Percentiles rank a stretch among this genome's conserved stretches.
phyloP scores from a whole-genome alignment of 371 early-diverging fungal genomes.

The Mortierella sp. region DNA sequence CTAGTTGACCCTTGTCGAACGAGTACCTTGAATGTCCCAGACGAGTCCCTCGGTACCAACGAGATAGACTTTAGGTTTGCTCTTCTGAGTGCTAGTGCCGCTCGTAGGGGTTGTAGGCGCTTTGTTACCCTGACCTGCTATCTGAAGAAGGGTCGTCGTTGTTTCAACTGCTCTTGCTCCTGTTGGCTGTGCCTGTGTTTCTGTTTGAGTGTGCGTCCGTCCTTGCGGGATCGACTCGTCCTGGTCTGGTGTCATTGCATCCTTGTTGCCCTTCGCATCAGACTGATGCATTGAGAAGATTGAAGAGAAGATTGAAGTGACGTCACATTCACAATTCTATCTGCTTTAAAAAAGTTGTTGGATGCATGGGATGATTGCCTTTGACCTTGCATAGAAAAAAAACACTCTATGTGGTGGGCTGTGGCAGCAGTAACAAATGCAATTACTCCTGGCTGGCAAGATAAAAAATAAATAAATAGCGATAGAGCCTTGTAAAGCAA shows the following conservation, averaged over 20 bases:
- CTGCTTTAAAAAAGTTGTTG: neutral
- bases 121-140: neutral
- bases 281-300: too few relatives aligned
- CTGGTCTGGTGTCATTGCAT: neutral
- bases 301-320: neutral
- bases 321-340: neutral
- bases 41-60: slow-evolving; percentile 36
- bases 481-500: too few relatives aligned
- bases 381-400: neutral
- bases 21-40: slow-evolving; percentile 44
- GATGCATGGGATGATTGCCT: neutral
- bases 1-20: neutral
- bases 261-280: slow-evolving; percentile 6
- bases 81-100: neutral
- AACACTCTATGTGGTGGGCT: neutral
- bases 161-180: neutral
- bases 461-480: neutral
- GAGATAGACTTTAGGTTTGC: slow-evolving; percentile 31
- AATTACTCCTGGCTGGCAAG: neutral
- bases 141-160: neutral
- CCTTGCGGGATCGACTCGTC: neutral
- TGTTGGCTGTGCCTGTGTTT: neutral
- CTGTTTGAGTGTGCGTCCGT: neutral
- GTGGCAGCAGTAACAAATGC: neutral
- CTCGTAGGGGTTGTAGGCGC: neutral